A percentile compares a stretch with the other conserved stretches of the same genome.
Conservation (phyloP, 2,329 filamentous ascomycete genomes). For the Colletotrichum sp. region DNA sequence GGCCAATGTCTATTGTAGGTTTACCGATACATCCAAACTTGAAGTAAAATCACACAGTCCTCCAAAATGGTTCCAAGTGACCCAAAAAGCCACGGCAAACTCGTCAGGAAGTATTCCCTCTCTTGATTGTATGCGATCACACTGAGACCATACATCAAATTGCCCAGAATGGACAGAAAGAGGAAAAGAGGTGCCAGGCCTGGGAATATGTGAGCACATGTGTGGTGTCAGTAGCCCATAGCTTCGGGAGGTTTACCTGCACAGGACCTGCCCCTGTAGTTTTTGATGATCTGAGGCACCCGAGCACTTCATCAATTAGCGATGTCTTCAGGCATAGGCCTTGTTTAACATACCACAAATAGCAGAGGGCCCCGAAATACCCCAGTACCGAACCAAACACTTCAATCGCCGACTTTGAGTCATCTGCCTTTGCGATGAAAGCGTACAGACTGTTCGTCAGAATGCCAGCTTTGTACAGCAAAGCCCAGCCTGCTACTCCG, state of each 20-base stretch:
- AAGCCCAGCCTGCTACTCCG: neutral
- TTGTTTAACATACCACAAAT: neutral
- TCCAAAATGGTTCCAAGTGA: slow-evolving; percentile 6
- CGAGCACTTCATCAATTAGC: neutral
- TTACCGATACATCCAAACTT: neutral
- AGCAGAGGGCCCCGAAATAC: slow-evolving; percentile 1
- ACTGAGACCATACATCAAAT: slow-evolving; percentile 5
- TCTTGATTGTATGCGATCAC: slow-evolving; percentile 11
- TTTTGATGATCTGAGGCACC: slow-evolving; percentile 10
- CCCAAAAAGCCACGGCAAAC: slow-evolving; percentile 6
- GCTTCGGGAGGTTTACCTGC: neutral
- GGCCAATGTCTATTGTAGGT: neutral
- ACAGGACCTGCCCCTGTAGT: neutral
- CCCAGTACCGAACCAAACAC: neutral
- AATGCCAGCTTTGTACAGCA: neutral
- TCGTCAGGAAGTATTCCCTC: neutral
- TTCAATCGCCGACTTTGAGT: neutral
- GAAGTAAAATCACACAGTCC: neutral
- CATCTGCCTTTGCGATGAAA: neutral
- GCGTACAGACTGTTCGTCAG: neutral
- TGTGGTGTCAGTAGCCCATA: accelerated
- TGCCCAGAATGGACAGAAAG: neutral
- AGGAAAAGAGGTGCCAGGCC: slow-evolving; percentile 2
- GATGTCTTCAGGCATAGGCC: accelerated
- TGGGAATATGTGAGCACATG: neutral